Percentiles rank a stretch among this genome's conserved stretches.
Evolutionary conservation across 495 filamentous ascomycete genomes (phyloP).

Genomic region (Daldinia vernicosa): DNA sequence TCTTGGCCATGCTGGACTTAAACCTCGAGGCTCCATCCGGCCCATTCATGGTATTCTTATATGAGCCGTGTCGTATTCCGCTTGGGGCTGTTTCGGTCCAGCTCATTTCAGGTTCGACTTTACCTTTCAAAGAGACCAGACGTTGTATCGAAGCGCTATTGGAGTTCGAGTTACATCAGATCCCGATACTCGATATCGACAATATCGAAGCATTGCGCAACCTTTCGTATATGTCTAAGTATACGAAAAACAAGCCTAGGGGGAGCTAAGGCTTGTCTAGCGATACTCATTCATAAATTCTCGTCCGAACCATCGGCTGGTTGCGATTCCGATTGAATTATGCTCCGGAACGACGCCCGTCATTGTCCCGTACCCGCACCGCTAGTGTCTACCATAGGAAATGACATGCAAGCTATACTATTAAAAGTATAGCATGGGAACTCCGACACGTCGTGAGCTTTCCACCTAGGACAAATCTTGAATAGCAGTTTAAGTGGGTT

Average conservation of each 20-base stretch:
- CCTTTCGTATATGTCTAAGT: conserved; percentile 9
- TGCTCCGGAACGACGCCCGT: conserved; percentile 9
- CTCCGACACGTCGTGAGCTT: conserved; percentile 15
- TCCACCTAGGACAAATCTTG: not conserved
- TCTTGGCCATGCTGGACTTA: conserved; percentile 17
- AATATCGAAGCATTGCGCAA: conserved; percentile 16
- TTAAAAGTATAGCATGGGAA: conserved; percentile 20
- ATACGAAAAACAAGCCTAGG: conserved; percentile 5
- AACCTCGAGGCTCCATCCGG: conserved; percentile 24
- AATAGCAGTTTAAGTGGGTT: not conserved
- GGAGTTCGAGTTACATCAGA: not conserved
- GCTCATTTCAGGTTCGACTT: conserved; percentile 2
- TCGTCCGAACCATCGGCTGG: conserved; percentile 27
- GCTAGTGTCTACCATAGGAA: conserved; percentile 19
- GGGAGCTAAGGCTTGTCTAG: conserved; percentile 14
- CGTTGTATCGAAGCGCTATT: conserved; percentile 1
- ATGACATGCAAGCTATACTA: conserved; percentile 32
- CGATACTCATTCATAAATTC: conserved; percentile 15
- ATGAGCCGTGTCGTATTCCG: conserved; percentile 11
- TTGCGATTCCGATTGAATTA: conserved; percentile 28
- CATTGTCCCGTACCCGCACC: conserved; percentile 20
- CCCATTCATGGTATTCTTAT: conserved; percentile 28
- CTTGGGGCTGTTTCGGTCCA: conserved; percentile 7
- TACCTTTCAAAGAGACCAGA: not conserved
- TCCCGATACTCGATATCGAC: conserved; percentile 11